A percentile compares a stretch with the other conserved stretches of the same genome.
Evolutionary conservation across 1,284 basidiomycete species (phyloP).

Genomic region (Kalmanozyma brasiliensis): DNA sequence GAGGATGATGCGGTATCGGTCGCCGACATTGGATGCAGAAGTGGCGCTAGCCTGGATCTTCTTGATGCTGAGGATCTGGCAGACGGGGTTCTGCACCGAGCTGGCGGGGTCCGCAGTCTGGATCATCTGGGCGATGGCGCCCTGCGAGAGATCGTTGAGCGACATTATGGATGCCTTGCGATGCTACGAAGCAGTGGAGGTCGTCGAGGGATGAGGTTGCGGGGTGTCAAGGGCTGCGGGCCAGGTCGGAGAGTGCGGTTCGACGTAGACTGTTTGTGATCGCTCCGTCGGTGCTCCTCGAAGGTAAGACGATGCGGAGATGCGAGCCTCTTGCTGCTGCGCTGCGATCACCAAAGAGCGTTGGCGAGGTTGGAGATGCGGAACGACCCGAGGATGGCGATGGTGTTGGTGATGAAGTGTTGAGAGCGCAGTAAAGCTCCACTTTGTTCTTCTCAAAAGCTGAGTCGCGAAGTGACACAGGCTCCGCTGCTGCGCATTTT

Average conservation of each 20-base stretch:
- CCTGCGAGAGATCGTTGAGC: conserved; percentile 54
- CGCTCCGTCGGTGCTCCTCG: too few species aligned
- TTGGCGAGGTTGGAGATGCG: background rate
- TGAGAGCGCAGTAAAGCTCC: conserved; percentile 8
- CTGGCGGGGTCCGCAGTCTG: conserved; percentile 48
- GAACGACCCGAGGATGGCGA: background rate
- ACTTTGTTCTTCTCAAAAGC: conserved; percentile 30
- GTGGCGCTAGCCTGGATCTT: conserved; percentile 57
- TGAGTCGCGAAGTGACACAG: conserved; percentile 29
- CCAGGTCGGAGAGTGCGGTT: background rate
- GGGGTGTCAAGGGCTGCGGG: too few species aligned
- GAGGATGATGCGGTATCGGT: conserved; percentile 66
- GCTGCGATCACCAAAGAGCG: too few species aligned
- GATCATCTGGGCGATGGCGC: conserved; percentile 61
- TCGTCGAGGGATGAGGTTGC: background rate
- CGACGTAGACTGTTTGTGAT: too few species aligned
- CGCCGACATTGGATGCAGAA: conserved; percentile 51
- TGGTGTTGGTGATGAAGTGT: conserved; percentile 2
- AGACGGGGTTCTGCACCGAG: conserved; percentile 57
- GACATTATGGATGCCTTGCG: conserved; percentile 24
- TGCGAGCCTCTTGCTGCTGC: too few species aligned
- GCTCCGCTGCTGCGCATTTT: conserved; percentile 17
- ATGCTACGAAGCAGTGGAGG: too few species aligned
- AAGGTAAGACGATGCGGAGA: too few species aligned
- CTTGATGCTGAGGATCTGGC: conserved; percentile 66